Conservation (phyloP, 371 early-diverging fungal species). For the Mucor irregularis region DNA sequence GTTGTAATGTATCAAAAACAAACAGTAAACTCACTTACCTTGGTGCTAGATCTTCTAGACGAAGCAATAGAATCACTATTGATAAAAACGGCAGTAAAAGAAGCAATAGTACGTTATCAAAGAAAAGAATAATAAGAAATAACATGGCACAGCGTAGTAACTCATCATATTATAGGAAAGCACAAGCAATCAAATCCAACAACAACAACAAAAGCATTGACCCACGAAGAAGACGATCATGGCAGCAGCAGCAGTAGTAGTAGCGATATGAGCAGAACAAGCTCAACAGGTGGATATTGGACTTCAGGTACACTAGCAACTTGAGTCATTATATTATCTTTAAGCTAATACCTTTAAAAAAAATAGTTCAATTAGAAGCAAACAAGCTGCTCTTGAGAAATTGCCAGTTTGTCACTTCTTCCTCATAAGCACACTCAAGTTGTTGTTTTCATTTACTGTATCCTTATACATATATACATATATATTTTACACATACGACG, state of each 20-base stretch:
- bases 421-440: no score
- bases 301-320: not conserved
- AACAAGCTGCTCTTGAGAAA: not conserved
- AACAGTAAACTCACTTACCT: no score
- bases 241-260: not conserved
- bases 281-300: not conserved
- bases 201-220: no score
- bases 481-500: no score
- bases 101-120: no score
- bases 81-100: no score
- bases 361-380: not conserved
- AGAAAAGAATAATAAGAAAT: no score
- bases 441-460: no score
- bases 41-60: not conserved
- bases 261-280: not conserved
- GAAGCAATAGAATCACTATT: not conserved
- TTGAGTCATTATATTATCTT: not conserved
- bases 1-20: not conserved
- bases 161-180: no score
- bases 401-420: not conserved
- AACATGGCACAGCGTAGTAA: no score
- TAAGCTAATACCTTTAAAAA: not conserved
- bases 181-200: no score
- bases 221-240: not conserved
- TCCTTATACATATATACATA: no score